Base-by-base conservation (phyloP, 345 rosid species). In the Eucalyptus pauciflora region DNA sequence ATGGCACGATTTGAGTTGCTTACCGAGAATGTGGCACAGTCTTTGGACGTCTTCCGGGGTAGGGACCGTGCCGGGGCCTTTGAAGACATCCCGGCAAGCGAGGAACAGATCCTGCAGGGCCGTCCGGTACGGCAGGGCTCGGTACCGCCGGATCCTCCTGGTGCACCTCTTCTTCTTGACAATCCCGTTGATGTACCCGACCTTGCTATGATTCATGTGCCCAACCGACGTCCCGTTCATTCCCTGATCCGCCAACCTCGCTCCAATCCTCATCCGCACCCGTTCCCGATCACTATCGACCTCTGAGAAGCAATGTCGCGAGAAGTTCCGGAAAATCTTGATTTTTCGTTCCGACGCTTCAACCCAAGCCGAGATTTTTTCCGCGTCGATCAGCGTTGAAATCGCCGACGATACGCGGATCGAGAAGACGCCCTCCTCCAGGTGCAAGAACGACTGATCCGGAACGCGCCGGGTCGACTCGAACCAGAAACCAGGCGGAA, bases 1-100 rank as follows among this genome's bases (percentile, higher is more conserved):
- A n/a, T 7, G 87, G 24, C 87, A 7, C 5, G 14, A 17, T 50
- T 29, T 5, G 76, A 86, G 56, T 58, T 4, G 90, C 92, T 33
- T 89, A 96, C 98, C 98, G 25, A 96, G 92, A 85, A 95, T 87
- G 88, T 79, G 33, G 90, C 94, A 89, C 15, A 96, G 37, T 79
- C 69, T 91, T 16, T 91, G 86, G 9, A 94, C 96, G 89, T 94
- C 93, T 37, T 46, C 86, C n/a, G 92, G 90, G 8, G 89, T 60
- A 80, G 97, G 98, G 87, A 94, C 95, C 48, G 92, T 90, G 86
- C 93, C 95, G 83, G 93, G 94, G 87, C 96, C 96, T 89, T 89
- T 92, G 91, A 96, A 96, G 14, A 94, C 90, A 17, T 94, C 87
- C 60, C 48, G 89, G 60, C 98, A 94, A 0, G 93, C 88, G 90